Evolutionary conservation across 768 basidiomycete genomes (phyloP).

Genomic region (Mycena olivaceomarginata): DNA sequence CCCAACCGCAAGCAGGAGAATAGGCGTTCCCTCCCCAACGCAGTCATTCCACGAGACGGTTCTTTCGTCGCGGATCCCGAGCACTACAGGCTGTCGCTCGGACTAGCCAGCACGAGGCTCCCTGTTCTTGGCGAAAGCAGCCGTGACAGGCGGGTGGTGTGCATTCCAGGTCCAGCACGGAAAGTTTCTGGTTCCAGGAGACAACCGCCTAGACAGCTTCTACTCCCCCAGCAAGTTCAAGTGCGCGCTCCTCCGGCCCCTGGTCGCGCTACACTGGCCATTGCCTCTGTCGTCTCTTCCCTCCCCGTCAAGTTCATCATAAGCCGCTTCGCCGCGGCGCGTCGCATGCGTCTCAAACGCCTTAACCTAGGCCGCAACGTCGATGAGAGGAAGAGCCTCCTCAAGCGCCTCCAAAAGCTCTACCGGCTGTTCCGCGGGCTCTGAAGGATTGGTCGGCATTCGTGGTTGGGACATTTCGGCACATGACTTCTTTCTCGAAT

Average conservation of each 20-base stretch:
- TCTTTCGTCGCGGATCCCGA: neutral
- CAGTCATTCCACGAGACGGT: slow-evolving; percentile 11
- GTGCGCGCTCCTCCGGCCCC: slow-evolving; percentile 10
- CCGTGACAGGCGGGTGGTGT: neutral
- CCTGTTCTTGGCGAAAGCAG: neutral
- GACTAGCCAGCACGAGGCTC: neutral
- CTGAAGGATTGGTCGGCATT: neutral
- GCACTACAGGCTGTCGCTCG: slow-evolving; percentile 5
- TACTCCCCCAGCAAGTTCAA: slow-evolving; percentile 34
- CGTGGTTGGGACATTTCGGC: neutral
- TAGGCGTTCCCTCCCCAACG: slow-evolving; percentile 34
- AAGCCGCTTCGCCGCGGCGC: neutral
- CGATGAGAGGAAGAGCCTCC: neutral
- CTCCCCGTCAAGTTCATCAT: slow-evolving; percentile 11
- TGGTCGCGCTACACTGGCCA: slow-evolving; percentile 5
- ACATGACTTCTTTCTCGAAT: slow-evolving; percentile 22
- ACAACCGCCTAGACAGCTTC: slow-evolving; percentile 33
- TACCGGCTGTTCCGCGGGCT: slow-evolving; percentile 22
- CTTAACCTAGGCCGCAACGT: slow-evolving; percentile 13
- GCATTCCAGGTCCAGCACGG: neutral
- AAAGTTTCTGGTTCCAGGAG: slow-evolving; percentile 13
- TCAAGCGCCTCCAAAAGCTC: neutral
- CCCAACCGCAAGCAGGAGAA: slow-evolving; percentile 23
- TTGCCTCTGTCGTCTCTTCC: slow-evolving; percentile 20
- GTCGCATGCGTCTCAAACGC: slow-evolving; percentile 19